Base-by-base conservation (phyloP, 2,329 filamentous ascomycete genomes). In the Pseudogymnoascus sp. region DNA sequence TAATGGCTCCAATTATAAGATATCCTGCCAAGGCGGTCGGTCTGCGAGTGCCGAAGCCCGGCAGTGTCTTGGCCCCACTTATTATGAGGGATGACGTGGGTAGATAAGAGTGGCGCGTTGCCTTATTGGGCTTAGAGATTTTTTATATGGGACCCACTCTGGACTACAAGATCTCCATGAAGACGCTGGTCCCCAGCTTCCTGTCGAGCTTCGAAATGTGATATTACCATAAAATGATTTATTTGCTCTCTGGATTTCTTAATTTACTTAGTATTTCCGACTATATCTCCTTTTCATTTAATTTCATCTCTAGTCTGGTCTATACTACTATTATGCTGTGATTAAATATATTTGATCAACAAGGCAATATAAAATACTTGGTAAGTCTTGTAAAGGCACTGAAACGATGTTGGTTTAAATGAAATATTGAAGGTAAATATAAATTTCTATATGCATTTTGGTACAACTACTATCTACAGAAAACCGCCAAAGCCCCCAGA, bases 111-210 rank as follows among this genome's bases (percentile, higher is more conserved):
- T 35, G 47, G 47, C 47, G 47, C 47, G n/a, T 17, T 5, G 47
- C 47, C 29, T 21, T 33, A 2, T 54, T 33, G 15, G 47, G 47
- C 2, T 33, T 54, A 21, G 29, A 15, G 47, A 3, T 2, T 2
- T 4, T 21, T 54, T 7, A 11, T 4, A 6, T 54, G 29, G 47
- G 47, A 15, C 44, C 26, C n/a, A 4, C 9, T 31, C 7, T 21
- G 15, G 26, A 33, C 47, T 54, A 54, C 47, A 17, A 35, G 47
- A 54, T 54, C 47, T 54, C 47, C 47, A 54, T 54, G 47, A 54
- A 33, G 47, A 21, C 29, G 47, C 47, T 35, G 47, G 47, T 33
- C 29, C 47, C 47, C 47, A 1, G 40, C 21, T 1, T 5, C 1
- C 10, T 50, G 44, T 40, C 4, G 41, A 15, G 24, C 31, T 50